These are phyloP conservation scores for Grigorovia jiainica DNA, from an alignment of 805 yeast species.

Conservation along the genomic window DNA sequence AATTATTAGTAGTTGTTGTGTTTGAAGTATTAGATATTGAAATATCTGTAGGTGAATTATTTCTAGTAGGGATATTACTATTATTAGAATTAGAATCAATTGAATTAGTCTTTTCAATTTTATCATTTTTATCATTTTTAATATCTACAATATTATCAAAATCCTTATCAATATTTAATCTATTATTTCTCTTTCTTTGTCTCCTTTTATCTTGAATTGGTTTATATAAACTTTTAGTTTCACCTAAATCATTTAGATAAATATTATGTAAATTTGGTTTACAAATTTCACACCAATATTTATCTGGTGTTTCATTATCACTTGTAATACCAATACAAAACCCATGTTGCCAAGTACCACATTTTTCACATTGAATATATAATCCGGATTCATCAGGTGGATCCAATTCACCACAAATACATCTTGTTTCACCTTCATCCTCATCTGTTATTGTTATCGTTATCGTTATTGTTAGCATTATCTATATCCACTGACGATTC, in stretches of 20 bases:
- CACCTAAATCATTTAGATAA: constrained; percentile 20
- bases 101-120: too few species aligned
- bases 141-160: too few species aligned
- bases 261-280: constrained; percentile 66
- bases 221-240: constrained; percentile 21
- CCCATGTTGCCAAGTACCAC: constrained; percentile 97
- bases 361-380: constrained; percentile 77
- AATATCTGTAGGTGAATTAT: background rate
- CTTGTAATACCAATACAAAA: constrained; percentile 80
- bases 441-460: constrained; percentile 30
- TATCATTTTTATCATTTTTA: too few species aligned
- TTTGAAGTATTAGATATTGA: too few species aligned
- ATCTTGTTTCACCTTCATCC: constrained; percentile 37
- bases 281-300: constrained; percentile 91
- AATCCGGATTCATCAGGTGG: constrained; percentile 48
- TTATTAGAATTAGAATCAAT: too few species aligned
- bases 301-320: constrained; percentile 62
- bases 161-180: too few species aligned
- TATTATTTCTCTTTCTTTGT: constrained; percentile 18
- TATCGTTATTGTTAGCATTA: constrained; percentile 11
- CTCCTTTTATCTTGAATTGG: constrained; percentile 34
- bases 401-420: constrained; percentile 36
- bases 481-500: too few species aligned
- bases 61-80: background rate
- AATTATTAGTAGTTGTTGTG: background rate